Percentiles rank a stretch among this genome's conserved stretches.
phyloP scores from a whole-genome alignment of 2,329 filamentous ascomycete species.

The Talaromyces sp. region DNA sequence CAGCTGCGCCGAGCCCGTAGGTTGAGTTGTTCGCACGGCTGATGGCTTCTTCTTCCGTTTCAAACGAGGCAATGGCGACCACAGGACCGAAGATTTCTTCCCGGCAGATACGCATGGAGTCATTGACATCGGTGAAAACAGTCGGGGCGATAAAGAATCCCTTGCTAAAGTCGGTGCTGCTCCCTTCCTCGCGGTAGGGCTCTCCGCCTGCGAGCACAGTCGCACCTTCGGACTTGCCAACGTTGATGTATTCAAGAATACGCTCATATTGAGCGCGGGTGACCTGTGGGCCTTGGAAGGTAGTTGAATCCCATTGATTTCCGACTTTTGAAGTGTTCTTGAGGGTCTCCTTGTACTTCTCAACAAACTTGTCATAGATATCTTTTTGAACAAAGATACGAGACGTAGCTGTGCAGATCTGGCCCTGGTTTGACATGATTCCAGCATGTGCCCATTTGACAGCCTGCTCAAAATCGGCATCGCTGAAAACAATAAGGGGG shows the following conservation, averaged over 20 bases:
- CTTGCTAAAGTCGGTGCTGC: conserved; percentile 35
- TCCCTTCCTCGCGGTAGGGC: conserved; percentile 24
- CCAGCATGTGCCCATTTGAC: conserved; percentile 44
- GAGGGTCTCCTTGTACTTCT: conserved; percentile 31
- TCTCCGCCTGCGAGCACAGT: conserved; percentile 34
- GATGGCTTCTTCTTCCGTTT: conserved; percentile 36
- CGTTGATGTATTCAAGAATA: conserved; percentile 40
- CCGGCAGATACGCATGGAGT: conserved; percentile 32
- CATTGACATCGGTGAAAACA: conserved; percentile 32
- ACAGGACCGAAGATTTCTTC: conserved; percentile 45
- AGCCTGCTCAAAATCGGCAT: conserved; percentile 56
- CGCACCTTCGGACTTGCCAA: conserved; percentile 39
- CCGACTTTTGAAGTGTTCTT: conserved; percentile 35
- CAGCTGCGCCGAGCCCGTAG: conserved; percentile 40
- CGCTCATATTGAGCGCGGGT: conserved; percentile 42
- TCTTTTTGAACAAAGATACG: conserved; percentile 54
- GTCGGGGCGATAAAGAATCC: conserved; percentile 40
- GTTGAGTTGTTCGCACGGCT: conserved; percentile 35
- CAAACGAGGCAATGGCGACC: conserved; percentile 36
- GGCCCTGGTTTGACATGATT: conserved; percentile 57
- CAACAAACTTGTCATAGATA: conserved; percentile 44
- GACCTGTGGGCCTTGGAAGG: conserved; percentile 43
- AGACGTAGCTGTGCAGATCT: conserved; percentile 58
- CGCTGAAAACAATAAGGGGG: conserved; percentile 54
- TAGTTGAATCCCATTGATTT: conserved; percentile 38